A percentile compares a stretch with the other conserved stretches of the same genome.
phyloP scores from a whole-genome alignment of 164 flowering plant genomes.

The Liriodendron chinense region DNA sequence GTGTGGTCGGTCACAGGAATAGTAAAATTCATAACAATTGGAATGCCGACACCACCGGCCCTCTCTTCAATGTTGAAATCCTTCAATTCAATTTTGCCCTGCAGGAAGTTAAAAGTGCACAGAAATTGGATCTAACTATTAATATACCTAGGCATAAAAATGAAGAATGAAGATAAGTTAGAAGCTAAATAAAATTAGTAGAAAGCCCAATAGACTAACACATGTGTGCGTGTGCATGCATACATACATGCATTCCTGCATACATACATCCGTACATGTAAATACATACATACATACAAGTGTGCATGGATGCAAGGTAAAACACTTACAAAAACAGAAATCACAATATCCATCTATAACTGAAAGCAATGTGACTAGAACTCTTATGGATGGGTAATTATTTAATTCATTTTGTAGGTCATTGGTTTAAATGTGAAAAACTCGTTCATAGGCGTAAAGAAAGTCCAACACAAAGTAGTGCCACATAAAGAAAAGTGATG shows the following conservation, averaged over 20 bases:
- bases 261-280: no score
- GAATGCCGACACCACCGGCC: neutral
- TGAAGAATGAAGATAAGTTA: neutral
- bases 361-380: no score
- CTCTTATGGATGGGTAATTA: no score
- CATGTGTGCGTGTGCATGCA: neutral
- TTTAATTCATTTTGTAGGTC: no score
- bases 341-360: no score
- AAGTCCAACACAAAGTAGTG: no score
- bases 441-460: neutral
- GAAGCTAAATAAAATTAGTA: neutral
- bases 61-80: constrained; percentile 8
- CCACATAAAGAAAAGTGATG: neutral
- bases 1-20: neutral
- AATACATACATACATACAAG: no score
- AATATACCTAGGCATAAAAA: neutral
- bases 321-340: no score
- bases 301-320: no score
- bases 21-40: neutral
- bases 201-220: neutral
- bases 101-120: neutral
- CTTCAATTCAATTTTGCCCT: constrained; percentile 3
- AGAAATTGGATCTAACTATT: neutral
- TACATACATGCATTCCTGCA: neutral
- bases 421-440: neutral